Evolutionary conservation across 2,329 filamentous ascomycete genomes (phyloP).

Genomic region (Trichoderma sp.): DNA sequence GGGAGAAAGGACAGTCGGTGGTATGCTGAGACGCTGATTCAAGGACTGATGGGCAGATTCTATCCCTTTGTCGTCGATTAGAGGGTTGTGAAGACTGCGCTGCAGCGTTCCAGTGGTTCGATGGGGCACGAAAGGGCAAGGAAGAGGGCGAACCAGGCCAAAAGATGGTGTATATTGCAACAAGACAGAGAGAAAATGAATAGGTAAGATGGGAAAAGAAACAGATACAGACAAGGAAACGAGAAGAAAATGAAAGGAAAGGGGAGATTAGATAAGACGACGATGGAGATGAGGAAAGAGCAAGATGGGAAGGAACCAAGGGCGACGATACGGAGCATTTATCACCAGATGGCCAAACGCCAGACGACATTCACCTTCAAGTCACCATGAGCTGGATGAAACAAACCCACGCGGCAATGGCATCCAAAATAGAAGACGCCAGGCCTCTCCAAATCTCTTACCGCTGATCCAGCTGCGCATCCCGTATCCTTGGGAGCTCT

Average conservation of each 20-base stretch:
- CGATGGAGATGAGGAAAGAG: slow-evolving; percentile 17
- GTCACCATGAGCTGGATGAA: slow-evolving; percentile 3
- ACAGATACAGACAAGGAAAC: not conserved
- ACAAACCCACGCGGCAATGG: not conserved
- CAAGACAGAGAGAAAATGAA: not conserved
- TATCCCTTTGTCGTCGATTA: slow-evolving; percentile 1
- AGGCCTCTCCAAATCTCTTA: not conserved
- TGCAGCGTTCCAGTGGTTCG: slow-evolving; percentile 21
- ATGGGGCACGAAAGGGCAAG: not conserved
- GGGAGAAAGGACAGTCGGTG: not conserved
- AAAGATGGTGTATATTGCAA: slow-evolving; percentile 6
- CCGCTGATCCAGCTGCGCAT: too few relatives aligned
- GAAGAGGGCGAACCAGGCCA: not conserved
- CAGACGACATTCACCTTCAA: not conserved
- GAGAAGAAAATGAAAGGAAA: not conserved
- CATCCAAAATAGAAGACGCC: not conserved
- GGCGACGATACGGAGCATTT: slow-evolving; percentile 8
- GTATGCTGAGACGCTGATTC: slow-evolving; percentile 18
- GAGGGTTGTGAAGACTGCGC: slow-evolving; percentile 12
- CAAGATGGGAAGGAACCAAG: slow-evolving; percentile 6
- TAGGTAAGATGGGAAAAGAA: not conserved
- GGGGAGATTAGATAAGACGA: slow-evolving; percentile 5
- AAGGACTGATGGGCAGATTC: slow-evolving; percentile 4
- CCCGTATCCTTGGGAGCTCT: too few relatives aligned
- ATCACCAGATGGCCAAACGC: slow-evolving; percentile 2